Evolutionary conservation across 768 basidiomycete species (phyloP).

Genomic region (Rhizopogon vinicolor): DNA sequence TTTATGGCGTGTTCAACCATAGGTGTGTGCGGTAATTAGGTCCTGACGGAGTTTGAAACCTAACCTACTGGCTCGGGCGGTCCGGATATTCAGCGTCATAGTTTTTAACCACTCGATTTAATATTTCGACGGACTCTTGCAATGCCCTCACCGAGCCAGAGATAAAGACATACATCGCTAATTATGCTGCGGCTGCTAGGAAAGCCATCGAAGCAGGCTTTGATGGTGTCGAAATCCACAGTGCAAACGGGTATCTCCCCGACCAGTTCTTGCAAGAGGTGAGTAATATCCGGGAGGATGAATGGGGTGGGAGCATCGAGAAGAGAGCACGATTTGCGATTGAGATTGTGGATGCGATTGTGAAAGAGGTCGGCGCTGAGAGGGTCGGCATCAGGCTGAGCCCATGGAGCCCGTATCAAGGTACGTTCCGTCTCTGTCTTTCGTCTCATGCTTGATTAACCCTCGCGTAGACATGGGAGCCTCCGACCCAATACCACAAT

Average conservation of each 20-base stretch:
- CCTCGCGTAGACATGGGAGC: conserved; percentile 30
- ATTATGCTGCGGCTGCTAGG: conserved; percentile 43
- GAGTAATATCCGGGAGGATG: conserved; percentile 40
- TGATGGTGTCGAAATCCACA: conserved; percentile 47
- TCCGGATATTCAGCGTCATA: too few species aligned
- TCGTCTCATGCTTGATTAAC: neutral
- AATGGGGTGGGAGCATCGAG: conserved; percentile 47
- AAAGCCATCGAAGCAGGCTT: conserved; percentile 59
- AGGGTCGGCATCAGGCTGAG: conserved; percentile 39
- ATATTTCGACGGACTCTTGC: too few species aligned
- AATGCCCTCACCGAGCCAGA: conserved; percentile 37
- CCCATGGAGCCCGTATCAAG: conserved; percentile 34
- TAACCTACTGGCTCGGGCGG: too few species aligned
- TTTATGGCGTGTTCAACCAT: too few species aligned
- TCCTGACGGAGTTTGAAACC: too few species aligned
- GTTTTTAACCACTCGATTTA: too few species aligned
- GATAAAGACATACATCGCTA: conserved; percentile 39
- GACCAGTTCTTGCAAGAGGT: conserved; percentile 40
- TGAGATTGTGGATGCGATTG: conserved; percentile 40
- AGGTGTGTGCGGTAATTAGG: too few species aligned
- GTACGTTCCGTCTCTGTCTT: conserved; percentile 11
- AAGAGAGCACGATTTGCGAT: conserved; percentile 42
- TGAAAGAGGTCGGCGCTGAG: conserved; percentile 38
- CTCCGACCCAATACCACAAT: conserved; percentile 33
- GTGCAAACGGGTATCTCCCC: conserved; percentile 27